phyloP scores from a whole-genome alignment of 2,329 filamentous ascomycete genomes.

The Hyphodiscus sp. region DNA sequence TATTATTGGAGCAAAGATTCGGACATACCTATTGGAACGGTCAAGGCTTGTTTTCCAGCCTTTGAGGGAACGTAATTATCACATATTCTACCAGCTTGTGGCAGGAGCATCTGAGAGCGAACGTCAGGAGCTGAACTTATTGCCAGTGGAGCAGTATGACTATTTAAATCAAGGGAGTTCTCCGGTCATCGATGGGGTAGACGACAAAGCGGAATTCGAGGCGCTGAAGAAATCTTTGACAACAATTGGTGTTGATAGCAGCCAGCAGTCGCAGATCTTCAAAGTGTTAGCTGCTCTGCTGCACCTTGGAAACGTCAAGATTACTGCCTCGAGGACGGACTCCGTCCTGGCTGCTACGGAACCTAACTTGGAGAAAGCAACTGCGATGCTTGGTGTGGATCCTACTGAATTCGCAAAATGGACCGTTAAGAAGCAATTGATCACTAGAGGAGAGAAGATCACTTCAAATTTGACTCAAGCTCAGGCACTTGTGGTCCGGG shows the following conservation, averaged over 20 bases:
- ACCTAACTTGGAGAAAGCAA: constrained; percentile 74
- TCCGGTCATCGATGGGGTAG: constrained; percentile 85
- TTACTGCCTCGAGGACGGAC: constrained; percentile 82
- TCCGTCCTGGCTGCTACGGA: constrained; percentile 77
- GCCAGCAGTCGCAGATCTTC: constrained; percentile 80
- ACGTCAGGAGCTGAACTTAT: constrained; percentile 69
- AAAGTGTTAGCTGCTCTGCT: constrained; percentile 82
- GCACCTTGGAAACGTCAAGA: constrained; percentile 95
- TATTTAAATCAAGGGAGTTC: constrained; percentile 94
- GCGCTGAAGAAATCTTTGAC: constrained; percentile 80
- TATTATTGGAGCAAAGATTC: constrained; percentile 96
- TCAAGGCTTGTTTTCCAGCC: constrained; percentile 96
- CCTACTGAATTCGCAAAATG: constrained; percentile 85
- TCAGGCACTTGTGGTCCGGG: constrained; percentile 87
- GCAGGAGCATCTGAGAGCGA: constrained; percentile 84
- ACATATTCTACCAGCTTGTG: constrained; percentile 97
- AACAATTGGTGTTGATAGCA: constrained; percentile 74
- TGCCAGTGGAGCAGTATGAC: constrained; percentile 84
- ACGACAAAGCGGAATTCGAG: constrained; percentile 90
- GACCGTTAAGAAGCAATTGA: constrained; percentile 98
- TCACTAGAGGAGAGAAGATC: constrained; percentile 96
- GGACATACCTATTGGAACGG: constrained; percentile 90
- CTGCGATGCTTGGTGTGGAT: constrained; percentile 81
- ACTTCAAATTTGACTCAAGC: constrained; percentile 91
- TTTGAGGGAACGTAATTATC: constrained; percentile 95